Evolutionary conservation across 164 flowering plant species (phyloP).

Genomic region (Magnolia sinica): DNA sequence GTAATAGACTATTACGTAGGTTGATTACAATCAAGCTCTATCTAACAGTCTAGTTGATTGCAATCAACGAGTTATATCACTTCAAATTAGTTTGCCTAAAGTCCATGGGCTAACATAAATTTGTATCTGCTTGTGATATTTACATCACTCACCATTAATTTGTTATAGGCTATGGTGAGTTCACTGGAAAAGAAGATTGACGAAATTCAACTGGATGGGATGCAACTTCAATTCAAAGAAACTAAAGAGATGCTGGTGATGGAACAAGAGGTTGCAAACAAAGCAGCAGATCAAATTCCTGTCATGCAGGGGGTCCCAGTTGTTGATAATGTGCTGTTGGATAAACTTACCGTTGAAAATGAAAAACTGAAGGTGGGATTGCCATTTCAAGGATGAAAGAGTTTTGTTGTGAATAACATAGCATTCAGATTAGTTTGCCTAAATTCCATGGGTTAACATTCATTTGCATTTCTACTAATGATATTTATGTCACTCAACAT

Average conservation of each 20-base stretch:
- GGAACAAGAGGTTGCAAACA: constrained; percentile 67
- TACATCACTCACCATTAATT: neutral
- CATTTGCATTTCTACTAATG: neutral
- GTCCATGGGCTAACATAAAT: neutral
- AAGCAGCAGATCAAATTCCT: constrained; percentile 25
- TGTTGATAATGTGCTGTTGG: neutral
- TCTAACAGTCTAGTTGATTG: too few species aligned
- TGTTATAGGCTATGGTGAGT: constrained; percentile 26
- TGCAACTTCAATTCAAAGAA: constrained; percentile 72
- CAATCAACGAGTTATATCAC: neutral
- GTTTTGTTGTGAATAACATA: too few species aligned
- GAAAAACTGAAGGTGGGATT: neutral
- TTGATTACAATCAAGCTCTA: too few species aligned
- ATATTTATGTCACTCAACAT: neutral
- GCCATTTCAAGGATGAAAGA: neutral
- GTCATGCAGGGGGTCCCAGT: neutral
- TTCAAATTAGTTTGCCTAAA: neutral
- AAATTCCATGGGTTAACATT: neutral
- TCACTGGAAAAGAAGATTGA: constrained; percentile 86
- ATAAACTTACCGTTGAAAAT: neutral
- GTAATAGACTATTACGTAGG: too few species aligned
- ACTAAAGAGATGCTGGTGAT: constrained; percentile 55
- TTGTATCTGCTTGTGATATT: neutral
- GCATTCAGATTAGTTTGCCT: neutral
- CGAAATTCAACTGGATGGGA: constrained; percentile 67